Base-by-base conservation (phyloP, 306 rosid species). In the Cucumis cinereus region DNA sequence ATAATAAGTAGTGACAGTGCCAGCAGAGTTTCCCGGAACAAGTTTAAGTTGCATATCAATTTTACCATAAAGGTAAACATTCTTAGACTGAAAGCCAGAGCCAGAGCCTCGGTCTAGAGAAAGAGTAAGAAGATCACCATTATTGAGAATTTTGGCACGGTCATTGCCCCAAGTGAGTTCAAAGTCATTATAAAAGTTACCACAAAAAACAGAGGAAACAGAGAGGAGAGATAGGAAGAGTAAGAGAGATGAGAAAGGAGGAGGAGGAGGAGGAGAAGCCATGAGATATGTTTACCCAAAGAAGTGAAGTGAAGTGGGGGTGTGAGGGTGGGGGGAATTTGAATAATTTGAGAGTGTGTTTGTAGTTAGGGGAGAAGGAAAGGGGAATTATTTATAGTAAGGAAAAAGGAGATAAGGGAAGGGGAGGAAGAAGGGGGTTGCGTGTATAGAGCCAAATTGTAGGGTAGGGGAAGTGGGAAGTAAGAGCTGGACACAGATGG, bases 11-110 rank as follows among this genome's bases (percentile, higher is more conserved):
- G 91, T 90, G 84, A 90, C 96, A 4, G 89, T 89, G 54, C 93
- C 96, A 0, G 92, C 93, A 9, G 93, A 91, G 74, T 91, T 89
- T 73, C 90, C 89, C 0, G 87, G 63, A 0, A 91, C 92, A 62
- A 91, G 93, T 52, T 91, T 86, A 75, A 91, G 87, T 28, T 89
- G 91, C 90, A 89, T 87, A 9, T 91, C 93, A 10, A 91, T 85
- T 38, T 89, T 82, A 16, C 89, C 92, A 10, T 79, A 89, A 0
- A 91, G 75, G 62, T 86, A 91, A 73, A 86, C 82, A 6, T 82
- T 82, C 11, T 81, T 91, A 22, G 92, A 90, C 13, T 82, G 91
- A 7, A 88, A 90, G 0, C 90, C 90, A 0, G 93, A 88, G 75
- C 96, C 92, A 5, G 91, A 88, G 41, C 81, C 58, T 41, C 80